Evolutionary conservation across 2,329 filamentous ascomycete species (phyloP).

Genomic region (Plenodomus biglobosus): DNA sequence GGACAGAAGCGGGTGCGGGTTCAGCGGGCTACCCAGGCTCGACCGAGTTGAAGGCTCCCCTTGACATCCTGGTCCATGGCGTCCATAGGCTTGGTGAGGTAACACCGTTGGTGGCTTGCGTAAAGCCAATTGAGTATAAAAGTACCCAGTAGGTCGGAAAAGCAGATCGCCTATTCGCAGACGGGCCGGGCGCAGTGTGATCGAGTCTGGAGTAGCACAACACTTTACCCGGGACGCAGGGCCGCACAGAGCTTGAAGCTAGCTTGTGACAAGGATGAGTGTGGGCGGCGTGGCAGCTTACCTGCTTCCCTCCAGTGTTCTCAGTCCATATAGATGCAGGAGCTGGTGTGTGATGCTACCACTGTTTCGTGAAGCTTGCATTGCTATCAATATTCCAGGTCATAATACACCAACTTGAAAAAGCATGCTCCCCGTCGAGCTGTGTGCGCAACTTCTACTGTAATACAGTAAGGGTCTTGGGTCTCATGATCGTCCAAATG

Average conservation of each 20-base stretch:
- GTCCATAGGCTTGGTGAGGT: conserved; percentile 12
- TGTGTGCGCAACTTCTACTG: neutral
- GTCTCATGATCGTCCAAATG: conserved; percentile 1
- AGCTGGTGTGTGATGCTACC: conserved; percentile 3
- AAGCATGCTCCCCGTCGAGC: neutral
- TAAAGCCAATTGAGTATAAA: conserved; percentile 24
- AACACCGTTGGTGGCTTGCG: conserved; percentile 23
- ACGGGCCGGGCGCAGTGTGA: conserved; percentile 12
- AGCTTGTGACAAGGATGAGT: conserved; percentile 17
- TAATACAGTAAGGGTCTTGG: neutral
- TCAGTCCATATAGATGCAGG: conserved; percentile 1
- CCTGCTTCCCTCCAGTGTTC: conserved; percentile 7
- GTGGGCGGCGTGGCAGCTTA: conserved; percentile 11
- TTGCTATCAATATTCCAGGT: neutral
- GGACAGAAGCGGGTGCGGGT: conserved; percentile 7
- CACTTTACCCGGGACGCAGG: conserved; percentile 37
- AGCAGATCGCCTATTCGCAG: conserved; percentile 20
- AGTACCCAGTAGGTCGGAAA: conserved; percentile 7
- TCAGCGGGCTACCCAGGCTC: conserved; percentile 14
- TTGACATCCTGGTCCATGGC: conserved; percentile 12
- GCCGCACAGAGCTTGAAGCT: conserved; percentile 27
- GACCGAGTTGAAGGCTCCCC: conserved; percentile 10
- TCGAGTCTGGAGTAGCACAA: conserved; percentile 12
- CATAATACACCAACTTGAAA: neutral
- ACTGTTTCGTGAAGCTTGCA: conserved; percentile 4